These are phyloP conservation scores for Camelina laxa DNA, from an alignment of 345 rosid species.

Conservation along the genomic window DNA sequence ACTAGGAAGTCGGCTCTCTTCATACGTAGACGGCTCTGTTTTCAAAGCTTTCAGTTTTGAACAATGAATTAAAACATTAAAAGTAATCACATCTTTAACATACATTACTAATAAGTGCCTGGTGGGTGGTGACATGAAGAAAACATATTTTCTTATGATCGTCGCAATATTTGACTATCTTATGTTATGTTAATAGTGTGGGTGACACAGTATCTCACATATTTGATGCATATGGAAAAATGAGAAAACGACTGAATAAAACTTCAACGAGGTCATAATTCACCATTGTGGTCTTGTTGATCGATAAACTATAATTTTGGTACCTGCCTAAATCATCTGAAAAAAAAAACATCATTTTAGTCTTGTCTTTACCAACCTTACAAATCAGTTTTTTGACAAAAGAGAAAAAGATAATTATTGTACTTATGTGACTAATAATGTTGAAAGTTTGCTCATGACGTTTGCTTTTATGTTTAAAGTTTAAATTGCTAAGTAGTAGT, in stretches of 20 bases:
- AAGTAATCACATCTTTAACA: neutral
- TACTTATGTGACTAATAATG: constrained; percentile 34
- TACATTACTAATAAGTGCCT: neutral
- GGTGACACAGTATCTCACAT: neutral
- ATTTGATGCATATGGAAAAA: neutral
- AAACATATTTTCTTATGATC: neutral
- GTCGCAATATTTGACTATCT: constrained; percentile 39
- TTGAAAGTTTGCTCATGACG: constrained; percentile 15
- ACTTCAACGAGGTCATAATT: constrained; percentile 21
- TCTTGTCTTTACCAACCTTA: constrained; percentile 33
- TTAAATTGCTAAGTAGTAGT: constrained; percentile 10
- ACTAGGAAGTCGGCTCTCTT: constrained; percentile 41
- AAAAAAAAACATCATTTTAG: constrained; percentile 22
- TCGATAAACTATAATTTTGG: neutral
- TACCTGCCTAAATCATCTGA: neutral
- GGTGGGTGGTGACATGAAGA: neutral
- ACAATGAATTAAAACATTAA: neutral
- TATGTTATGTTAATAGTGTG: constrained; percentile 3
- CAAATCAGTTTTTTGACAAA: constrained; percentile 8
- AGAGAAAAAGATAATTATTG: constrained; percentile 18
- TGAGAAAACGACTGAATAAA: constrained; percentile 1
- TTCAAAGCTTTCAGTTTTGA: constrained; percentile 25
- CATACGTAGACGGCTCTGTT: constrained; percentile 41
- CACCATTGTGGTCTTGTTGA: neutral
- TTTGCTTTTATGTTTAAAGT: constrained; percentile 27